Conservation (phyloP, 805 yeast genomes). For the Hanseniaspora occidentalis region DNA sequence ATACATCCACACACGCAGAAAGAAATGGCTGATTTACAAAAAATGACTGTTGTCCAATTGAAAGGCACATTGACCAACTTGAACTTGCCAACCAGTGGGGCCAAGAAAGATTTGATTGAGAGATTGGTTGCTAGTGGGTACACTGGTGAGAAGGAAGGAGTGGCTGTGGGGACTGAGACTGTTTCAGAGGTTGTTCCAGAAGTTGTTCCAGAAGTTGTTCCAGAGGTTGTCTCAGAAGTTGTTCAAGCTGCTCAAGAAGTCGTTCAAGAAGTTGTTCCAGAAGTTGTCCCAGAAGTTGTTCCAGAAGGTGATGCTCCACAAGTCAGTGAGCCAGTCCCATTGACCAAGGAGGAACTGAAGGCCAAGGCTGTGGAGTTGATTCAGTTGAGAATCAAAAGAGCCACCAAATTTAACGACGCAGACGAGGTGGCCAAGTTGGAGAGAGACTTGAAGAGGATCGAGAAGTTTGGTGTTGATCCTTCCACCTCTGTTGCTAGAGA, state of each 20-base stretch:
- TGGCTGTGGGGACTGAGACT: too few species aligned
- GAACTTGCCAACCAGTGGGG: constrained; percentile 60
- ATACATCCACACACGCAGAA: background rate
- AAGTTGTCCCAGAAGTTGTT: constrained; percentile 6
- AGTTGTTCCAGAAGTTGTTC: constrained; percentile 7
- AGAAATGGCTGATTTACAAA: constrained; percentile 40
- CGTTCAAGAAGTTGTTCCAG: background rate
- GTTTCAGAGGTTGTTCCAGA: constrained; percentile 1
- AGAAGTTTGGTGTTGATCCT: constrained; percentile 70
- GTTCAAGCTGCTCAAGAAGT: constrained; percentile 7
- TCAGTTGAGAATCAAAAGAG: constrained; percentile 54
- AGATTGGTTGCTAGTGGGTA: constrained; percentile 36
- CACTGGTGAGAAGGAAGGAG: constrained; percentile 4
- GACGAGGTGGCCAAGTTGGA: constrained; percentile 48
- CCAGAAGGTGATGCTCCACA: constrained; percentile 6
- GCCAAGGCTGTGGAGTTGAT: constrained; percentile 55
- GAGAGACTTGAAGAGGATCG: constrained; percentile 37
- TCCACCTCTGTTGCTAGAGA: constrained; percentile 57
- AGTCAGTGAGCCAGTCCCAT: constrained; percentile 6
- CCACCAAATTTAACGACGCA: constrained; percentile 52
- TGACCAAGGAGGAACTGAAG: constrained; percentile 60
- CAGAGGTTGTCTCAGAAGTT: constrained; percentile 6
- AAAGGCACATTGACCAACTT: constrained; percentile 61
- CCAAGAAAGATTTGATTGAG: constrained; percentile 64
- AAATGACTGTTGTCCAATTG: constrained; percentile 73